Percentiles rank a stretch among this genome's conserved stretches.
Conservation (phyloP, 2,329 filamentous ascomycete species). For the Aspergillus tubingensis region DNA sequence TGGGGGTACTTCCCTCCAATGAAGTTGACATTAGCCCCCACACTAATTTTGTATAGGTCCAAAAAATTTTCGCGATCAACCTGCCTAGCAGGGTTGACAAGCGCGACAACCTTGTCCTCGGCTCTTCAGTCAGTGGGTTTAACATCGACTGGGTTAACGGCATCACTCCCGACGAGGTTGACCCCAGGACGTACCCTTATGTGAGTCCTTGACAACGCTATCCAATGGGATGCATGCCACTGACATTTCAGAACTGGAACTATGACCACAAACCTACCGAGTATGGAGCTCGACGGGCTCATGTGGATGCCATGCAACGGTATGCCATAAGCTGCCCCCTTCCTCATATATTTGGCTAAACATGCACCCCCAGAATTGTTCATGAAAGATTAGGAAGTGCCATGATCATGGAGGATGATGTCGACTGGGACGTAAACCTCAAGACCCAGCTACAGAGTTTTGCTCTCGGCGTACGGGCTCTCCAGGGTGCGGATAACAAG, state of each 20-base stretch:
- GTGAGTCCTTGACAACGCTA: slow-evolving; percentile 2
- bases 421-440: slow-evolving; percentile 19
- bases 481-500: slow-evolving; percentile 1
- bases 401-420: slow-evolving; percentile 23
- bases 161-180: slow-evolving; percentile 17
- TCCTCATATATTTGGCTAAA: neutral
- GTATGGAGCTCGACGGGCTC: slow-evolving; percentile 24
- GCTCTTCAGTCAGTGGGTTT: slow-evolving; percentile 22
- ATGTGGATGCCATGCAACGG: slow-evolving; percentile 24
- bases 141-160: slow-evolving; percentile 23
- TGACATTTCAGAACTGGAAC: slow-evolving; percentile 23
- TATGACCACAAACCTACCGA: slow-evolving; percentile 18
- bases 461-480: slow-evolving; percentile 11
- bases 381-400: slow-evolving; percentile 17
- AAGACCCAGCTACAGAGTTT: slow-evolving; percentile 19
- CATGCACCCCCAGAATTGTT: slow-evolving; percentile 13
- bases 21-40: neutral
- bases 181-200: slow-evolving; percentile 23
- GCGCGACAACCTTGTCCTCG: slow-evolving; percentile 24
- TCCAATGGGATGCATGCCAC: neutral
- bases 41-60: slow-evolving; percentile 14
- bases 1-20: slow-evolving; percentile 6
- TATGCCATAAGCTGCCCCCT: slow-evolving; percentile 3
- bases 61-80: slow-evolving; percentile 25
- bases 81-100: slow-evolving; percentile 24